Evolutionary conservation across 1,284 basidiomycete genomes (phyloP), one percentile per base, ranked within the genome.

Genomic region (Afroboletus lepidellus): DNA sequence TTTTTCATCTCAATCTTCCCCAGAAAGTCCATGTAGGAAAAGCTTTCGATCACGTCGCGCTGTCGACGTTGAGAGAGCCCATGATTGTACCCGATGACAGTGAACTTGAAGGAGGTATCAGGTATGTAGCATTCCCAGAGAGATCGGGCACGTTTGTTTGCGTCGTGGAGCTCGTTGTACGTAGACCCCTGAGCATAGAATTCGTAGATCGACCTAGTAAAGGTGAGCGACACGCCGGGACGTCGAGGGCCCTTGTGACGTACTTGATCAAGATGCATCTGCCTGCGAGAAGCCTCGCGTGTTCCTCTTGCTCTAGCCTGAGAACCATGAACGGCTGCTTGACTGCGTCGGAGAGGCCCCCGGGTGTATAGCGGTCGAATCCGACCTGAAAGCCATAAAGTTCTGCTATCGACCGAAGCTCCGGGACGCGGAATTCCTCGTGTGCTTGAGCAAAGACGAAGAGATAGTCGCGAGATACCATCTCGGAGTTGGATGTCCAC

Each of bases 241-340:
- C 53, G 38, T 33, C 53, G 8, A 29, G 13, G 21, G 30, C 16
- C 41, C 32, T 45, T 36, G 30, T 29, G n/a, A 25, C 70, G 59
- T 53, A 94, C 89, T 89, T 92, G 63, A 98, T 79, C 41, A 94
- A 72, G 36, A 96, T 87, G 60, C 92, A 92, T 59, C 96, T 75
- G 56, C 79, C 75, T 0, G 91, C 85, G 20, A 99, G 74, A n/a
- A 80, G 68, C 49, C 76, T 71, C 0, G 89, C 92, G 57, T 95
- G 83, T 38, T 86, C 82, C 60, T 93, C 91, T 24, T 76, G 70
- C 25, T 84, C 80, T 2, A 96, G 72, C 25, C 78, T 76, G 27
- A 95, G 69, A 36, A 91, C 71, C 77, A 94, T 84, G 67, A 89
- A 90, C 0, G 92, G 91, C 43, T 84, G 74, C n/a, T 69, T 75